Evolutionary conservation across 257 asterid species (phyloP), one percentile per base, ranked within the genome.

Genomic region (Leonotis leonurus): DNA sequence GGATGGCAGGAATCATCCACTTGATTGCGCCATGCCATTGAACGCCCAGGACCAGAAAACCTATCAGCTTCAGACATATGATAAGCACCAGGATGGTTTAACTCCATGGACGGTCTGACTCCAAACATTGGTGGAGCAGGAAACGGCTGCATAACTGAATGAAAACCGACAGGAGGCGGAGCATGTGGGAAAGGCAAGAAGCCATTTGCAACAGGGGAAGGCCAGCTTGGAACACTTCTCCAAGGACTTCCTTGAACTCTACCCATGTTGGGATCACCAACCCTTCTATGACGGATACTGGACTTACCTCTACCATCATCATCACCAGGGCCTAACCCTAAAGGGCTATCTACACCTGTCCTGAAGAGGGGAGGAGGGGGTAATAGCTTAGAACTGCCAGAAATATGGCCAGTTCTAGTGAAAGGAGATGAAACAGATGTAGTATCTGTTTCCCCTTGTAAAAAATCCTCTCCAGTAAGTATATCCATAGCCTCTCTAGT

Each of bases 141-240:
- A 73, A 82, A 85, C 37, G 81, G 95, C 73, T 82, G 97, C 94
- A 93, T 93, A 65, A 81, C 88, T 1, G 88, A 83, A 73, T 77
- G 95, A 67, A 86, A 87, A 70, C 77, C 77, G 18, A 86, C 86
- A 50, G 86, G 90, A 51, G 94, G 88, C 8, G 94, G 94, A 56
- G 78, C 92, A 26, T 86, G 98, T 51, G 87, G 96, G 71, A 80
- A 93, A 65, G 94, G 97, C 84, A 93, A 68, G 81, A 87, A 93
- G 66, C 99, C 96, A 67, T 89, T 93, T 62, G 86, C 79, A 67
- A 85, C 64, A n/a, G 91, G 97, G 60, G 99, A 85, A 57, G 85
- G 87, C 99, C 99, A 93, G 74, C 67, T 85, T 41, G 95, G 97
- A 56, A 82, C 78, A 52, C 92, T 94, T 78, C 90, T 85, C 97